Base-by-base conservation (phyloP, 2,329 filamentous ascomycete genomes). In the Stachybotrys echinatus region DNA sequence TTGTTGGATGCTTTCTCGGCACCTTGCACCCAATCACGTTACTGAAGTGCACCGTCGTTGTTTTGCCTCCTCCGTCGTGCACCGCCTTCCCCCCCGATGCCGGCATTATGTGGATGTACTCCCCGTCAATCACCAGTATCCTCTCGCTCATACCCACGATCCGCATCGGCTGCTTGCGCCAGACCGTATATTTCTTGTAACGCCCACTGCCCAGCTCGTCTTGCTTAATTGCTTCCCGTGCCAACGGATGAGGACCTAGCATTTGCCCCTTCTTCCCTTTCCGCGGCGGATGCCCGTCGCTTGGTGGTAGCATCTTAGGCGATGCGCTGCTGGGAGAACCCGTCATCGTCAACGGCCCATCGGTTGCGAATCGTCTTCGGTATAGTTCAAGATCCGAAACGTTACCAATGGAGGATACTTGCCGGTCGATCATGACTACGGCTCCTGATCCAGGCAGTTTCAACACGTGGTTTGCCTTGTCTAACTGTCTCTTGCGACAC, bases 61-160 rank as follows among this genome's bases (percentile, higher is more conserved):
- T 87, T 71, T 90, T 91, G 34, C 81, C 81, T 49, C 75, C 77
- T 20, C 75, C 77, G 50, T 86, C 83, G 52, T 82, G 79, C 50
- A 83, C 70, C 12, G 82, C 80, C 63, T 87, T 88, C 37, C 84
- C 84, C 10, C 79, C 79, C 2, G 80, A 80, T 2, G 81, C 76
- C 22, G 89, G 88, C 79, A 90, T 86, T 59, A 95, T 90, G 67
- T 92, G 88, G 54, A 95, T 83, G 65, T 92, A 94, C 65, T 95
- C 89, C 52, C 88, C 88, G 59, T 92, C 89, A 56, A 95, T 89
- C 44, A 87, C 84, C 40, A 94, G 73, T 10, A 89, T 81, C 51
- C 88, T 82, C 58, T 91, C 87, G 52, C 88, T 88, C 61, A 87
- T 80, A 4, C 83, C 84, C 40, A 88, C 84, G 59, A 94, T 87